These are phyloP conservation scores for Petunia hybrid DNA, from an alignment of 305 asterid species.

Conservation along the genomic window DNA sequence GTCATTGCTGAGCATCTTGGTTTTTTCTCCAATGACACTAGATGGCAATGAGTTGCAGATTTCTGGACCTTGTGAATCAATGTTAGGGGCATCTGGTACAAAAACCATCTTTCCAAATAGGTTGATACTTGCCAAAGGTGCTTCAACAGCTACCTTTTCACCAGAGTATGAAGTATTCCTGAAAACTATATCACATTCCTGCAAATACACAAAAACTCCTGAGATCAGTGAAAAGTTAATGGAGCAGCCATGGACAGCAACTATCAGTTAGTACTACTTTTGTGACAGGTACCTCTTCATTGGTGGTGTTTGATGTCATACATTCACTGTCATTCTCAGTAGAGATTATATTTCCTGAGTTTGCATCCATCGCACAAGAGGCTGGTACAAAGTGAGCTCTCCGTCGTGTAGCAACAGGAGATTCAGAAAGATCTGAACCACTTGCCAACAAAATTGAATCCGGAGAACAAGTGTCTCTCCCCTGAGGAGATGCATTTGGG, in stretches of 20 bases:
- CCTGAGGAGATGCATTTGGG: constrained; percentile 34
- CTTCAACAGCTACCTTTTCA: constrained; percentile 46
- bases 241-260: constrained; percentile 14
- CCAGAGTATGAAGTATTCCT: constrained; percentile 44
- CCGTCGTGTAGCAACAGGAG: constrained; percentile 46
- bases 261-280: constrained; percentile 36
- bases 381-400: constrained; percentile 54
- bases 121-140: constrained; percentile 55
- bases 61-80: constrained; percentile 39
- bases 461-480: constrained; percentile 60
- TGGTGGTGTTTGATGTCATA: constrained; percentile 41
- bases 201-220: constrained; percentile 32
- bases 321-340: constrained; percentile 49
- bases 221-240: constrained; percentile 24
- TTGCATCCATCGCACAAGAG: constrained; percentile 54
- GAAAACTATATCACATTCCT: constrained; percentile 58
- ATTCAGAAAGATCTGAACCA: constrained; percentile 52
- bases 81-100: constrained; percentile 49
- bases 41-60: constrained; percentile 36
- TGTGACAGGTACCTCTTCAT: constrained; percentile 45
- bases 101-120: constrained; percentile 70
- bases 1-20: constrained; percentile 30
- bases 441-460: constrained; percentile 64
- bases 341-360: constrained; percentile 36
- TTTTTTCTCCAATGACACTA: constrained; percentile 33